Conservation (phyloP, 495 filamentous ascomycete species). For the Penicillium nucicola region DNA sequence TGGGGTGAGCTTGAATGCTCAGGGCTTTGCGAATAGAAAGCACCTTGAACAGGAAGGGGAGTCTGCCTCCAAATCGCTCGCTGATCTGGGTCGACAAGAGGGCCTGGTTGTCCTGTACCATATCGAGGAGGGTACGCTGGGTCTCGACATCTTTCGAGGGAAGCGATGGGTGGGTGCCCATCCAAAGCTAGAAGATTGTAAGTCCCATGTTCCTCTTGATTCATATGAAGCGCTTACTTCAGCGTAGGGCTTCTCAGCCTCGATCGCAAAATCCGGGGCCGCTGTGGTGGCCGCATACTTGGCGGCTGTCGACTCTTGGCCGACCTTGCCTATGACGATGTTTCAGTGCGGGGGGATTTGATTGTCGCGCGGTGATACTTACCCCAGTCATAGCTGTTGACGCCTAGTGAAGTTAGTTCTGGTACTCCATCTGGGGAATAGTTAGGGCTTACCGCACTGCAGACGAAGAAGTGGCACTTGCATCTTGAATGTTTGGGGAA, state of each 20-base stretch:
- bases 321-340: slow-evolving; percentile 59
- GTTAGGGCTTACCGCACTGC: slow-evolving; percentile 70
- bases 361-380: slow-evolving; percentile 17
- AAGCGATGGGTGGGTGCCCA: slow-evolving; percentile 96
- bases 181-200: slow-evolving; percentile 71
- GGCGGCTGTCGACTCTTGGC: slow-evolving; percentile 69
- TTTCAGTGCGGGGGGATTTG: slow-evolving; percentile 27
- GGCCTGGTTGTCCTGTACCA: slow-evolving; percentile 83
- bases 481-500: slow-evolving; percentile 45
- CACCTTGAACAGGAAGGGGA: slow-evolving; percentile 97
- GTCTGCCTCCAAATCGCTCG: slow-evolving; percentile 69
- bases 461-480: slow-evolving; percentile 84
- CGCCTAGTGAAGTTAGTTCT: slow-evolving; percentile 46
- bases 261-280: slow-evolving; percentile 64
- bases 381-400: slow-evolving; percentile 99
- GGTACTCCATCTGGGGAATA: background rate
- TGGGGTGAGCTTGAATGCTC: slow-evolving; percentile 95
- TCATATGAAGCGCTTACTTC: slow-evolving; percentile 55
- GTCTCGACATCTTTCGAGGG: slow-evolving; percentile 87
- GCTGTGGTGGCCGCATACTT: slow-evolving; percentile 77
- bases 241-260: slow-evolving; percentile 77
- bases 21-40: slow-evolving; percentile 90
- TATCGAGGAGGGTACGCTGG: slow-evolving; percentile 80
- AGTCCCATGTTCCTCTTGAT: background rate
- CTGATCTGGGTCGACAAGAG: slow-evolving; percentile 70